Evolutionary conservation across 1,284 basidiomycete genomes (phyloP).

Genomic region (Moesziomyces parantarcticus): DNA sequence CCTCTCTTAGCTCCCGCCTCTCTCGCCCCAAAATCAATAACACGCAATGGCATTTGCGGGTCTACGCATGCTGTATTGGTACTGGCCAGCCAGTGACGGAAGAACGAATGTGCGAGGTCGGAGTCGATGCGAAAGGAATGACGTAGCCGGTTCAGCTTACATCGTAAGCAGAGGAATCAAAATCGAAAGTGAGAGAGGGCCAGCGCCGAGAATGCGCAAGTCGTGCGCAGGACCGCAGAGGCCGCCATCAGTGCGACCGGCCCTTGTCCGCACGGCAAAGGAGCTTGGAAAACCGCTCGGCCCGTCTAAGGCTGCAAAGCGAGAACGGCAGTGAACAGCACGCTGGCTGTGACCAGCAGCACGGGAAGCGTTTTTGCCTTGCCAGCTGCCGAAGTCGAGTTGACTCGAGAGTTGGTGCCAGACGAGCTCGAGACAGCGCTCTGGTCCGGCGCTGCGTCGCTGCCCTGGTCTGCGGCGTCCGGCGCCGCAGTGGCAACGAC

Average conservation of each 20-base stretch:
- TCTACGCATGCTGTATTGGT: no score
- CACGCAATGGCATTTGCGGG: no score
- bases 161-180: neutral
- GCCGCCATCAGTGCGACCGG: constrained; percentile 32
- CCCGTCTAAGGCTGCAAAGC: constrained; percentile 19
- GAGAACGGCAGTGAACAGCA: constrained; percentile 29
- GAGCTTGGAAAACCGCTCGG: no score
- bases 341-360: constrained; percentile 17
- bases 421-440: constrained; percentile 5
- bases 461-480: constrained; percentile 3
- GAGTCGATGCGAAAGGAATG: no score
- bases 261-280: neutral
- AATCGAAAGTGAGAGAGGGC: neutral
- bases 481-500: constrained; percentile 6
- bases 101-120: no score
- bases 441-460: neutral
- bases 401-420: constrained; percentile 16
- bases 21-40: no score
- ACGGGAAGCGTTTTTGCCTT: constrained; percentile 26
- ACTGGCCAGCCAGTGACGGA: no score
- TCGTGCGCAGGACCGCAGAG: constrained; percentile 6
- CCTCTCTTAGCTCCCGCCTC: no score
- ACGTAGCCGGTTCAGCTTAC: no score
- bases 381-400: constrained; percentile 22
- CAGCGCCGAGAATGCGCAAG: no score